Conservation (phyloP, 2,329 filamentous ascomycete genomes). For the Trichophyton equinum region DNA sequence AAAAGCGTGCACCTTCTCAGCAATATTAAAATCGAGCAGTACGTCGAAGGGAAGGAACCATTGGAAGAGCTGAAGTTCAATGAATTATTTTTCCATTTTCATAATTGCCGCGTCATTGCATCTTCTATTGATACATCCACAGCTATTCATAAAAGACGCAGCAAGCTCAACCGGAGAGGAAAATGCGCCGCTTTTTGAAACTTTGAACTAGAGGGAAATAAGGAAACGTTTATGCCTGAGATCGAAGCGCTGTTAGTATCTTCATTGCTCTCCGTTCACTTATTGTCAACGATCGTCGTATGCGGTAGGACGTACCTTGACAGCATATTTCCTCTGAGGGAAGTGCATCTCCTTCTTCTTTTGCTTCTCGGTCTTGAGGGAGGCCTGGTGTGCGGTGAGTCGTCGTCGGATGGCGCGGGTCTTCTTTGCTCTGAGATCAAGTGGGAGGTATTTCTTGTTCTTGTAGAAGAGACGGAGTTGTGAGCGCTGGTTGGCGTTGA, state of each 20-base stretch:
- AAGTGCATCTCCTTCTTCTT: constrained; percentile 95
- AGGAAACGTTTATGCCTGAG: neutral
- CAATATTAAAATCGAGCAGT: neutral
- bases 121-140: constrained; percentile 3
- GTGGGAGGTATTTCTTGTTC: constrained; percentile 98
- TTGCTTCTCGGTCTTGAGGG: constrained; percentile 77
- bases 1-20: neutral
- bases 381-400: constrained; percentile 82
- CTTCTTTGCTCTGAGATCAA: constrained; percentile 97
- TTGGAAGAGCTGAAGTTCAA: neutral
- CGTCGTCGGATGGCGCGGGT: constrained; percentile 95
- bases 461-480: constrained; percentile 99
- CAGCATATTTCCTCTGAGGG: constrained; percentile 95
- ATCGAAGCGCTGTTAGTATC: neutral
- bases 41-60: neutral
- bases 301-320: constrained; percentile 58
- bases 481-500: constrained; percentile 98
- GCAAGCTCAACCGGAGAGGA: neutral
- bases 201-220: neutral
- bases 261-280: neutral
- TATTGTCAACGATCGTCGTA: neutral
- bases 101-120: constrained; percentile 5
- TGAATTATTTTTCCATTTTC: constrained; percentile 2
- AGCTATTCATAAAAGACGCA: constrained; percentile 3
- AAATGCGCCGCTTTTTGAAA: constrained; percentile 3